Evolutionary conservation across 2,329 filamentous ascomycete species (phyloP).

Genomic region (Sclerotinia minor): DNA sequence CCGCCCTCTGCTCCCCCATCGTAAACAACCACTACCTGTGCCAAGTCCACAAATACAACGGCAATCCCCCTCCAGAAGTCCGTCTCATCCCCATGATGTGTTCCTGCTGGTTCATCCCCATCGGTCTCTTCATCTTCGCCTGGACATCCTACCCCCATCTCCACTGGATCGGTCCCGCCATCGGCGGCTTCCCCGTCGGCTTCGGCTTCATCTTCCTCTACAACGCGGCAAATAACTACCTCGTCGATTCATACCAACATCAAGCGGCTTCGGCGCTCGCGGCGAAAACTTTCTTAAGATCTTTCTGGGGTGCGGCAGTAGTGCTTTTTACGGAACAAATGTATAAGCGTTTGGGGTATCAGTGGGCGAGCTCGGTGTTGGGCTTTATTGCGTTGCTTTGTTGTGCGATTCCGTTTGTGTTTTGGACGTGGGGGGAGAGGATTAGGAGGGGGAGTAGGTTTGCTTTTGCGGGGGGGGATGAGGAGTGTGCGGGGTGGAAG

Average conservation of each 20-base stretch:
- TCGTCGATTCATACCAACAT: conserved; percentile 65
- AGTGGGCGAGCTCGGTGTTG: conserved; percentile 73
- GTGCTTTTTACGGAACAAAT: conserved; percentile 83
- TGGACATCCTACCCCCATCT: conserved; percentile 61
- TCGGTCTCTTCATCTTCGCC: conserved; percentile 67
- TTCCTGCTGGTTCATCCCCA: conserved; percentile 70
- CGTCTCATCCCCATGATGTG: conserved; percentile 82
- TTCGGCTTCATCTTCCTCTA: conserved; percentile 68
- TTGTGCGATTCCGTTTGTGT: conserved; percentile 79
- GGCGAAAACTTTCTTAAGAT: conserved; percentile 77
- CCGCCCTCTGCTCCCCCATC: conserved; percentile 65
- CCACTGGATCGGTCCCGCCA: conserved; percentile 58
- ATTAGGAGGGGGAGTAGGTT: conserved; percentile 71
- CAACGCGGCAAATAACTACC: conserved; percentile 59
- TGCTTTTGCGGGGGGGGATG: conserved; percentile 66
- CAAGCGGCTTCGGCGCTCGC: conserved; percentile 80
- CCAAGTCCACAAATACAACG: conserved; percentile 57
- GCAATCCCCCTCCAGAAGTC: conserved; percentile 73
- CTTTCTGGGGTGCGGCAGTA: conserved; percentile 75
- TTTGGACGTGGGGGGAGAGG: conserved; percentile 72
- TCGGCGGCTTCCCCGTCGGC: conserved; percentile 58
- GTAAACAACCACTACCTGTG: conserved; percentile 83
- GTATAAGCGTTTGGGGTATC: conserved; percentile 68
- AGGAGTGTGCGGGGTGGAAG: conserved; percentile 38
- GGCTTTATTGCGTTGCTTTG: conserved; percentile 75